Base-by-base conservation (phyloP, 2,329 filamentous ascomycete genomes). In the Teratosphaeria gauchensis region DNA sequence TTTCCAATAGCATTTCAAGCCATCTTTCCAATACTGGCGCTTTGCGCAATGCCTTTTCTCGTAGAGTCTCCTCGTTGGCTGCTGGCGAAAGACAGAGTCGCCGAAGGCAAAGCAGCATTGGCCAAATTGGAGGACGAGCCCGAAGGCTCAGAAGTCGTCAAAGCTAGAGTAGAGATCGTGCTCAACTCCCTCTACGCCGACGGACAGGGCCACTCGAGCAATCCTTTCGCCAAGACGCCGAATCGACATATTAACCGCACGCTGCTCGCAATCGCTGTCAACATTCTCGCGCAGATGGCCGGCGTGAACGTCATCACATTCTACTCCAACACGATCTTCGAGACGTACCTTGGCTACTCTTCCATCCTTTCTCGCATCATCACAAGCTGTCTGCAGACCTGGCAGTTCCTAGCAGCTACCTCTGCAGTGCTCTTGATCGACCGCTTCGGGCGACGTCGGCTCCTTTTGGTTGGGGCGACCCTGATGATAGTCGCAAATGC, bases 1-100 rank as follows among this genome's bases (percentile, higher is more conserved):
- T 75, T 76, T 48, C 75, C 75, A 1, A 71, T 77, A 32, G 73
- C 74, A 1, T 74, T 77, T 60, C 75, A 77, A 64, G 72, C 72
- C 3, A 62, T 78, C 6, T 77, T 78, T 11, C 74, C 75, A 0
- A 51, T 77, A 11, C 59, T 74, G 4, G 67, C 77, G 5, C 59
- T 68, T 33, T 60, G 58, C 53, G 59, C 65, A 51, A 59, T 74
- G 55, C 72, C 69, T 51, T 70, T 70, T 58, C 62, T 75, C 2
- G 60, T 62, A 51, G 67, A 69, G 52, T 65, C 63, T 2, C 67
- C 67, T 6, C 58, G 67, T 1, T 69, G 64, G 64, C 62, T 69
- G 16, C 56, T 65, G 5, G 53, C 61, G 7, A 66, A 67, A 59
- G 66, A 66, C 24, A 59, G 65, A 53, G 52, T 58, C 30, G 56